Percentiles rank a stretch among this genome's conserved stretches.
phyloP scores from a whole-genome alignment of 805 yeast species.

The Candida railenensis region DNA sequence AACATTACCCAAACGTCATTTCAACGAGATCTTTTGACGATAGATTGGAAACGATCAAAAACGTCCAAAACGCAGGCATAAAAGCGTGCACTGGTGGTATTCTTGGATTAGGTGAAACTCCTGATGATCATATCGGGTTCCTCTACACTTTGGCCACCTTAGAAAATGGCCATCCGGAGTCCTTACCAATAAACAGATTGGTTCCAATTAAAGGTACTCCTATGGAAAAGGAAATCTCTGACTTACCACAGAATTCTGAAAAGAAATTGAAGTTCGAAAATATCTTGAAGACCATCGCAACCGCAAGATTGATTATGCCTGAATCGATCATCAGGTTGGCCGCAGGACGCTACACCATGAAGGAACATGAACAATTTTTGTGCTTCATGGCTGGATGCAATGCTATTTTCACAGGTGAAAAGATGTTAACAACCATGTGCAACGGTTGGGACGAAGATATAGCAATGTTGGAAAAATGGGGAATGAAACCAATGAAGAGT shows the following conservation, averaged over 20 bases:
- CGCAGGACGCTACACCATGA: conserved; percentile 82
- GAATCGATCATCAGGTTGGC: conserved; percentile 67
- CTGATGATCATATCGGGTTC: conserved; percentile 68
- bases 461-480: conserved; percentile 68
- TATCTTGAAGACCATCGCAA: conserved; percentile 67
- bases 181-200: conserved; percentile 74
- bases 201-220: conserved; percentile 83
- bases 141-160: conserved; percentile 64
- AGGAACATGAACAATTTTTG: conserved; percentile 69
- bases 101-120: conserved; percentile 73
- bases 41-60: conserved; percentile 61
- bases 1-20: conserved; percentile 71
- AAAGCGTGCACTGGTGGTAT: conserved; percentile 80
- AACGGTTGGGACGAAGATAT: conserved; percentile 84
- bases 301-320: conserved; percentile 78
- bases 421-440: conserved; percentile 80
- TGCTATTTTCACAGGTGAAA: conserved; percentile 79
- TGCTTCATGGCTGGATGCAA: conserved; percentile 79
- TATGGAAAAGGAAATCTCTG: conserved; percentile 53
- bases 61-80: conserved; percentile 62
- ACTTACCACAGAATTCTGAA: conserved; percentile 28
- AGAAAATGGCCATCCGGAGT: conserved; percentile 68
- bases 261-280: conserved; percentile 57
- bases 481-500: conserved; percentile 56
- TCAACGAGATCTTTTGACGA: conserved; percentile 72